Conservation (phyloP, 495 filamentous ascomycete species). For the Lasiosphaeria hispida region DNA sequence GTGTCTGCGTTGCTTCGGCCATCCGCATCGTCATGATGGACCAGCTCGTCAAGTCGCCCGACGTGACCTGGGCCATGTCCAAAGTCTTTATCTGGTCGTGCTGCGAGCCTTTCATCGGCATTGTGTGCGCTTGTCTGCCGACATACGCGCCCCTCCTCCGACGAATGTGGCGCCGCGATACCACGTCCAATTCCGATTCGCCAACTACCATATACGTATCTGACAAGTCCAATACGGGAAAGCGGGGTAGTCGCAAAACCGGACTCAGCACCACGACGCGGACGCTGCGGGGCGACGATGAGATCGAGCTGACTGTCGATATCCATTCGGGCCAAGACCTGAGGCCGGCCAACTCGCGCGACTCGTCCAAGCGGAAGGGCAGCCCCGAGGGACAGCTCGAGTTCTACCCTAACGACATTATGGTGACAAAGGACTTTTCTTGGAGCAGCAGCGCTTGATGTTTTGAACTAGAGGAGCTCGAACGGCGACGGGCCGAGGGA, state of each 20-base stretch:
- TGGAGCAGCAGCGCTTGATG: slow-evolving; percentile 16
- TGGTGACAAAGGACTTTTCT: slow-evolving; percentile 20
- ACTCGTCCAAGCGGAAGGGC: background rate
- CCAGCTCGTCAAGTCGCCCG: slow-evolving; percentile 31
- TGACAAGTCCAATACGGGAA: background rate
- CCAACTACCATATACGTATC: slow-evolving; percentile 2
- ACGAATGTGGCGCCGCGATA: slow-evolving; percentile 12
- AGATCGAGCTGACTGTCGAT: slow-evolving; percentile 22
- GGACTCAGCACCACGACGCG: background rate
- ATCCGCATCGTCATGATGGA: slow-evolving; percentile 40
- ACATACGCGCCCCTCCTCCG: slow-evolving; percentile 39
- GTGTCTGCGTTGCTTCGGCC: slow-evolving; percentile 41
- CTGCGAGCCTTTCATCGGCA: slow-evolving; percentile 42
- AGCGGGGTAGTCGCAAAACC: background rate
- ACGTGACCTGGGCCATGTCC: slow-evolving; percentile 41
- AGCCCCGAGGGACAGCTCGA: slow-evolving; percentile 2
- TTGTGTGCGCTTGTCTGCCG: slow-evolving; percentile 44
- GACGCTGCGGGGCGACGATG: slow-evolving; percentile 17
- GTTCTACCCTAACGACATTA: slow-evolving; percentile 9
- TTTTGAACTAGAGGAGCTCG: background rate
- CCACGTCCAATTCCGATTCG: background rate
- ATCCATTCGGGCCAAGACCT: background rate
- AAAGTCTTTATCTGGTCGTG: slow-evolving; percentile 45
- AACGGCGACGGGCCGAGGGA: too few relatives aligned
- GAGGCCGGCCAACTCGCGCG: too few relatives aligned